Evolutionary conservation across 176 grass and related monocot genomes (phyloP).

Genomic region (Metroxylon sagu): DNA sequence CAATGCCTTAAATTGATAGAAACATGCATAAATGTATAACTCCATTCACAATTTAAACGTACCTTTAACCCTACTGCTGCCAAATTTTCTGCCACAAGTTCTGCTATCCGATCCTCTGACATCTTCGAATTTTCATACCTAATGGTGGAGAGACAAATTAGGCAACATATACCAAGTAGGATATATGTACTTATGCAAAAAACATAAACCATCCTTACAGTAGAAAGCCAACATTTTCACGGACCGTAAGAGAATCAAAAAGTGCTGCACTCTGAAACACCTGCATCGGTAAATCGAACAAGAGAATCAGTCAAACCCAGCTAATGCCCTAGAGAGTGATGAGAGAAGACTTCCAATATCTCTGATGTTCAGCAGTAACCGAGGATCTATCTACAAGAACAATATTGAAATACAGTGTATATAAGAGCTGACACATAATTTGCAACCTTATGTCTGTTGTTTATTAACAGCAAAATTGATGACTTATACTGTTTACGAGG

Average conservation of each 20-base stretch:
- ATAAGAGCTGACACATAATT: too few species aligned
- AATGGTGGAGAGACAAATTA: constrained; percentile 20
- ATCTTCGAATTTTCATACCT: constrained; percentile 94
- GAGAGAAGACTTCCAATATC: neutral
- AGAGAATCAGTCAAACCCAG: neutral
- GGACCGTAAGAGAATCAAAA: constrained; percentile 92
- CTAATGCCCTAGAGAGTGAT: neutral
- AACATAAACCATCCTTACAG: constrained; percentile 51
- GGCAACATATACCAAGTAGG: constrained; percentile 12
- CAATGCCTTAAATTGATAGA: too few species aligned
- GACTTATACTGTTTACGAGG: too few species aligned
- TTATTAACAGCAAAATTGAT: too few species aligned
- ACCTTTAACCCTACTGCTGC: constrained; percentile 88
- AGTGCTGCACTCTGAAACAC: constrained; percentile 97
- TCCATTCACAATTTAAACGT: constrained; percentile 17
- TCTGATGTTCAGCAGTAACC: too few species aligned
- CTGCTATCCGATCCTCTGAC: constrained; percentile 47
- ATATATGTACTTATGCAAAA: constrained; percentile 18
- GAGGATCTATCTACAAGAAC: too few species aligned
- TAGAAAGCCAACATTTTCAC: constrained; percentile 96
- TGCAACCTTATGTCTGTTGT: too few species aligned
- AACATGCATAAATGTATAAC: neutral
- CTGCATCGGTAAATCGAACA: constrained; percentile 25
- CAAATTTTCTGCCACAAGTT: constrained; percentile 79
- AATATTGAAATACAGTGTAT: too few species aligned